Evolutionary conservation across 768 basidiomycete species (phyloP).

Genomic region (Phanerochaete sordida): DNA sequence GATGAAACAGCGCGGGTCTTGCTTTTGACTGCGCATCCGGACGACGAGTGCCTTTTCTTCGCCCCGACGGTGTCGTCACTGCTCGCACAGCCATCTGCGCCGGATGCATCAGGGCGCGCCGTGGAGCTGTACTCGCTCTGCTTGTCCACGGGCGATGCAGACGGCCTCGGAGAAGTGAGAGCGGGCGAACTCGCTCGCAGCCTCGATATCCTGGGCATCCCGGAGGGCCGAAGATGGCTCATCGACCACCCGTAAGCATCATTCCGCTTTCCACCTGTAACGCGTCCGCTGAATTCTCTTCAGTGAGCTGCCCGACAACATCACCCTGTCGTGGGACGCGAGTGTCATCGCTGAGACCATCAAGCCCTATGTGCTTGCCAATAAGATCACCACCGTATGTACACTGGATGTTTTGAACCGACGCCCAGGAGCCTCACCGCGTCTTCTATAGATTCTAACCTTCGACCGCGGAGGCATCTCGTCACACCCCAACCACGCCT

Average conservation of each 20-base stretch:
- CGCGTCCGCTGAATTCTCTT: not conserved
- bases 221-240: constrained; percentile 47
- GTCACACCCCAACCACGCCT: constrained; percentile 83
- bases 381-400: constrained; percentile 60
- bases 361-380: constrained; percentile 50
- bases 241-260: constrained; percentile 69
- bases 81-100: not conserved
- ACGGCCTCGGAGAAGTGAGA: constrained; percentile 65
- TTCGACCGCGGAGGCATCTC: constrained; percentile 80
- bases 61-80: constrained; percentile 75
- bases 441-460: constrained; percentile 64
- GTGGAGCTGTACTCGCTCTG: constrained; percentile 59
- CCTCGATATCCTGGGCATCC: constrained; percentile 66
- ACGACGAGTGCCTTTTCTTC: constrained; percentile 95
- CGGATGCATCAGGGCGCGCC: not conserved
- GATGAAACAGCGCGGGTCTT: constrained; percentile 33
- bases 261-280: constrained; percentile 2
- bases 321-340: constrained; percentile 63
- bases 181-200: constrained; percentile 57
- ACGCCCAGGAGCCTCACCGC: not conserved
- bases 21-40: constrained; percentile 88
- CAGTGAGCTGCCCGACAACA: constrained; percentile 72
- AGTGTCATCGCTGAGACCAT: constrained; percentile 56
- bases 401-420: too few relatives aligned
- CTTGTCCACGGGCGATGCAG: constrained; percentile 75